Evolutionary conservation across 768 basidiomycete genomes (phyloP).

Genomic region (Suillus lakei): DNA sequence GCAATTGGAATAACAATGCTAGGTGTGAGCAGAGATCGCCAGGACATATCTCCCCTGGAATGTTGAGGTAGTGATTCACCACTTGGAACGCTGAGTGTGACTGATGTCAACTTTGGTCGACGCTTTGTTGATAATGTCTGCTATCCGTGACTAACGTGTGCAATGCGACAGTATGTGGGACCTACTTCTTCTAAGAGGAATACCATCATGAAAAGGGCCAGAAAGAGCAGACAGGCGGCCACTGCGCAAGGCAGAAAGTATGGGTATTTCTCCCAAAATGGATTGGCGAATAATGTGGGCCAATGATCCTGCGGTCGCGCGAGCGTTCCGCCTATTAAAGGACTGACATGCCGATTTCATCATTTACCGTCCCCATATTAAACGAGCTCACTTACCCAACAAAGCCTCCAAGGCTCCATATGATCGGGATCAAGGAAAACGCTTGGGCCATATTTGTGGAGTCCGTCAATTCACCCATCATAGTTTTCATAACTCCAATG

Average conservation of each 20-base stretch:
- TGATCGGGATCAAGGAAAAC: conserved; percentile 32
- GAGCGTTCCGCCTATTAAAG: conserved; percentile 61
- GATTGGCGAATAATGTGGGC: conserved; percentile 49
- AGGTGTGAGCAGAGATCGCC: conserved; percentile 33
- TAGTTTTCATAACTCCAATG: conserved; percentile 67
- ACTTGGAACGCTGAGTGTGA: neutral
- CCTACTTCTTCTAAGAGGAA: conserved; percentile 38
- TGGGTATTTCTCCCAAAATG: conserved; percentile 42
- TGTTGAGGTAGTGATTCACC: neutral
- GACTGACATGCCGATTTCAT: conserved; percentile 48
- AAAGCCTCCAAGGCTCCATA: conserved; percentile 37
- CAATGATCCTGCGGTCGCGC: conserved; percentile 59
- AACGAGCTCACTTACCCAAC: conserved; percentile 33
- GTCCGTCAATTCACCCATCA: conserved; percentile 65
- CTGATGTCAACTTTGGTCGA: neutral
- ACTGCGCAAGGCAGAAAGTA: conserved; percentile 42
- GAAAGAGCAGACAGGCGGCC: conserved; percentile 17
- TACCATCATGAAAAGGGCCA: conserved; percentile 20
- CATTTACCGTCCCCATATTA: neutral
- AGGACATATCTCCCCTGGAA: conserved; percentile 30
- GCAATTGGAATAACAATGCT: conserved; percentile 45
- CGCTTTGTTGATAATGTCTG: conserved; percentile 1
- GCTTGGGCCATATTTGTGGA: conserved; percentile 39
- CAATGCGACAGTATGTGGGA: no score
- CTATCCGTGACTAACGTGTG: no score